These are phyloP conservation scores for Daldinia decipiens DNA, from an alignment of 495 filamentous ascomycete genomes.

Conservation along the genomic window DNA sequence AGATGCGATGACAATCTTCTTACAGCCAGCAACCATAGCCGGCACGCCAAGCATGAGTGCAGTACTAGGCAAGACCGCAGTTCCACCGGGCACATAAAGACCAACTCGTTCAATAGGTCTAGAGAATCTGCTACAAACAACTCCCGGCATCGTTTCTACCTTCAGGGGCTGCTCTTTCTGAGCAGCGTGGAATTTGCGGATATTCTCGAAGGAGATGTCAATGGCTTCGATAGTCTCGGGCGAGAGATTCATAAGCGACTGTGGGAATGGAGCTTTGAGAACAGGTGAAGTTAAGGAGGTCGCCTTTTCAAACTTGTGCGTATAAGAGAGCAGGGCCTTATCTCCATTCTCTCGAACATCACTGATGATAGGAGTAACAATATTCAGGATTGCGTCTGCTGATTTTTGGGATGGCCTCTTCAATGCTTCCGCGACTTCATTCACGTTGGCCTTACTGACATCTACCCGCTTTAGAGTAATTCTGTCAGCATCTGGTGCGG, in stretches of 20 bases:
- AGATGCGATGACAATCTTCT: slow-evolving; percentile 91
- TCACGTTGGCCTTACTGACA: slow-evolving; percentile 66
- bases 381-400: slow-evolving; percentile 85
- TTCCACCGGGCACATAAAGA: slow-evolving; percentile 94
- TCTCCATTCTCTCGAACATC: slow-evolving; percentile 85
- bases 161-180: slow-evolving; percentile 82
- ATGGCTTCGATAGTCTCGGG: slow-evolving; percentile 89
- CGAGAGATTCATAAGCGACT: slow-evolving; percentile 82
- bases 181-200: slow-evolving; percentile 89
- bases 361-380: slow-evolving; percentile 90
- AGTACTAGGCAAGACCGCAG: slow-evolving; percentile 93
- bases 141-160: slow-evolving; percentile 97
- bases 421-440: slow-evolving; percentile 74
- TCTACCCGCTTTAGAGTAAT: slow-evolving; percentile 87
- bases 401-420: slow-evolving; percentile 92
- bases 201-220: slow-evolving; percentile 92
- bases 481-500: slow-evolving; percentile 65
- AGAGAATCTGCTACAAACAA: slow-evolving; percentile 92
- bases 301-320: slow-evolving; percentile 96
- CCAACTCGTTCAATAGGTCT: slow-evolving; percentile 93
- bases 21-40: slow-evolving; percentile 97
- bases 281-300: slow-evolving; percentile 89
- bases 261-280: slow-evolving; percentile 84
- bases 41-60: slow-evolving; percentile 98
- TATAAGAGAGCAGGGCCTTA: slow-evolving; percentile 86